A percentile compares a stretch with the other conserved stretches of the same genome.
Evolutionary conservation across 768 basidiomycete genomes (phyloP).

Genomic region (Lyophyllum semitale): DNA sequence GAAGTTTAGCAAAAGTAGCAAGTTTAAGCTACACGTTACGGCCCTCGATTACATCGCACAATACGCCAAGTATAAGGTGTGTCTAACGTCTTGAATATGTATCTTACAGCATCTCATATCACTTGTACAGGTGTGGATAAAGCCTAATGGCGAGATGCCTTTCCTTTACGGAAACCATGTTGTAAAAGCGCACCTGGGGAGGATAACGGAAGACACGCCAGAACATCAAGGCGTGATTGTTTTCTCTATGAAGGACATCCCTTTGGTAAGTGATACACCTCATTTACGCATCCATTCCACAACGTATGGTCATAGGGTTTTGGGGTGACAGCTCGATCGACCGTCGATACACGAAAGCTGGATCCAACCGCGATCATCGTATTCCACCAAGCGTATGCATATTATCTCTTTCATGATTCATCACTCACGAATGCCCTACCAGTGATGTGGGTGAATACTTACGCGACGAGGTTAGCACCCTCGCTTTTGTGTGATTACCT

Average conservation of each 20-base stretch:
- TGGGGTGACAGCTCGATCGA: constrained; percentile 95
- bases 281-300: constrained; percentile 4
- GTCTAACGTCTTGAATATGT: constrained; percentile 10
- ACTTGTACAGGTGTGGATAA: constrained; percentile 86
- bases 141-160: constrained; percentile 98
- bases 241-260: constrained; percentile 93
- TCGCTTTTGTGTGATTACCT: background rate
- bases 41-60: constrained; percentile 91
- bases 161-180: constrained; percentile 99
- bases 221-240: constrained; percentile 99
- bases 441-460: constrained; percentile 99
- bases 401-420: constrained; percentile 7
- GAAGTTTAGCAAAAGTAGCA: constrained; percentile 95
- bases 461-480: constrained; percentile 79
- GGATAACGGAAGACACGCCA: constrained; percentile 98
- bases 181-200: constrained; percentile 96
- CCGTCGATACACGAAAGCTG: constrained; percentile 93
- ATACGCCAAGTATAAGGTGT: constrained; percentile 97
- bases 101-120: background rate
- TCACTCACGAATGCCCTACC: constrained; percentile 3
- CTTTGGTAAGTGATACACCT: constrained; percentile 60
- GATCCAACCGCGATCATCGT: constrained; percentile 98
- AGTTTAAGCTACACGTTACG: constrained; percentile 97
- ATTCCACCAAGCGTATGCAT: constrained; percentile 91
- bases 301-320: constrained; percentile 69